These are phyloP conservation scores for Raddia distichophylla DNA, from an alignment of 176 grass and related monocot species.

Conservation along the genomic window DNA sequence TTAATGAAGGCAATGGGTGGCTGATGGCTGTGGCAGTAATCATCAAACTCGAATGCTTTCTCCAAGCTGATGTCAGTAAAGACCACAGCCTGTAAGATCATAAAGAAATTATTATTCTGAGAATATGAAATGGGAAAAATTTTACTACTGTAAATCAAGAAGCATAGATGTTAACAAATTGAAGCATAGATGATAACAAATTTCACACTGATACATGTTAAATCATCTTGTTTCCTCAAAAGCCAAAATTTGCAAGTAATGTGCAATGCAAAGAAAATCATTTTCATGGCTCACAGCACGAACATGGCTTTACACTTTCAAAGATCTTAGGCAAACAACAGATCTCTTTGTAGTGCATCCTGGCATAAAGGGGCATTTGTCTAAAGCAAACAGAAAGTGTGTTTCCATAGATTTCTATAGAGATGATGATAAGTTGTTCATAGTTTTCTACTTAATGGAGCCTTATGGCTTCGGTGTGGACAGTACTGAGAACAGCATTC, in stretches of 20 bases:
- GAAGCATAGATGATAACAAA: not conserved
- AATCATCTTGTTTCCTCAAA: constrained; percentile 5
- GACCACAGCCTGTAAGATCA: constrained; percentile 62
- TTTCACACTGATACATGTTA: not conserved
- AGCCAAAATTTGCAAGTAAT: constrained; percentile 9
- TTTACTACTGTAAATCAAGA: constrained; percentile 15
- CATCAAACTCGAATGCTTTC: constrained; percentile 73
- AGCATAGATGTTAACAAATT: not conserved
- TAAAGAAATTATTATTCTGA: constrained; percentile 16
- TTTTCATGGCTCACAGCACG: not conserved
- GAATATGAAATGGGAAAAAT: constrained; percentile 5
- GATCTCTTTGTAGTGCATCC: not conserved
- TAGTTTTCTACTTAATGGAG: constrained; percentile 1
- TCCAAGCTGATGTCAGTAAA: constrained; percentile 91
- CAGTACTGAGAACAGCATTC: not conserved
- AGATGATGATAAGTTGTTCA: not conserved
- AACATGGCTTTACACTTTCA: constrained; percentile 7
- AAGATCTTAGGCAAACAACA: not conserved
- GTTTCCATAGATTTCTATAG: not conserved
- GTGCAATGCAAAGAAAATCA: constrained; percentile 19
- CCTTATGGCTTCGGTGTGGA: not conserved
- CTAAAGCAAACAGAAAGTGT: not conserved
- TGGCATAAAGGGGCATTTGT: not conserved
- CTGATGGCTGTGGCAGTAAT: constrained; percentile 82
- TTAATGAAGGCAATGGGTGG: constrained; percentile 94